phyloP scores from a whole-genome alignment of 148 eudicot species.

The Polygonum maritimum region DNA sequence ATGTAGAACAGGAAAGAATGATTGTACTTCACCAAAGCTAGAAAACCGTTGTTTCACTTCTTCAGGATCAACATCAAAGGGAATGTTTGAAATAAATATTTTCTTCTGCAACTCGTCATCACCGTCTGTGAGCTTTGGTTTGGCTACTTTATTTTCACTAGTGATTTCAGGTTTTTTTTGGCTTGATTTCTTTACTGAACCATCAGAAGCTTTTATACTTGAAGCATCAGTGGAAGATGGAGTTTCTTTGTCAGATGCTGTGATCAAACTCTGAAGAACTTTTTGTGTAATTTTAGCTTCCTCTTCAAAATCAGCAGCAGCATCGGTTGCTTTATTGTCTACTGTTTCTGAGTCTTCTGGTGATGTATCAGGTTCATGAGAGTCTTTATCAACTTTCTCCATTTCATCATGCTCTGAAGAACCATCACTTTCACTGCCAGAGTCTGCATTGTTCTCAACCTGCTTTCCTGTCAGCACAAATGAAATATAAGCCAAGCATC shows the following conservation, averaged over 20 bases:
- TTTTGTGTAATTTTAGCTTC: slow-evolving; percentile 77
- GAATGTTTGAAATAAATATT: slow-evolving; percentile 77
- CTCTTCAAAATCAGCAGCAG: slow-evolving; percentile 48
- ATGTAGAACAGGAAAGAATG: slow-evolving; percentile 74
- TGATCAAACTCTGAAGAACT: slow-evolving; percentile 63
- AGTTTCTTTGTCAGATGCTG: slow-evolving; percentile 40
- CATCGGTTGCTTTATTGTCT: slow-evolving; percentile 27
- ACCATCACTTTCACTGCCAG: slow-evolving; percentile 34
- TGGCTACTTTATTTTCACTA: slow-evolving; percentile 17
- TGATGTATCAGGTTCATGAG: slow-evolving; percentile 25
- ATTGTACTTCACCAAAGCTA: slow-evolving; percentile 75
- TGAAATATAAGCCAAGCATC: neutral
- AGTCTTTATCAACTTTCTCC: slow-evolving; percentile 21
- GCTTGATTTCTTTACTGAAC: slow-evolving; percentile 16
- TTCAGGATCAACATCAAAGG: slow-evolving; percentile 65
- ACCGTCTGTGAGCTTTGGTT: slow-evolving; percentile 18
- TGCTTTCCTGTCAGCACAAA: slow-evolving; percentile 26
- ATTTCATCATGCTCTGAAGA: slow-evolving; percentile 41
- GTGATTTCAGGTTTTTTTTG: slow-evolving; percentile 18
- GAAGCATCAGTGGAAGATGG: slow-evolving; percentile 13
- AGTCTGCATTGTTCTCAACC: slow-evolving; percentile 25
- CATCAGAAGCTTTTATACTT: slow-evolving; percentile 19
- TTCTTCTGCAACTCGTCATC: slow-evolving; percentile 70
- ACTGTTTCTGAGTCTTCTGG: slow-evolving; percentile 31
- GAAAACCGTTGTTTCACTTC: slow-evolving; percentile 90